phyloP scores from a whole-genome alignment of 805 yeast genomes.

The Candida parachauliodes region DNA sequence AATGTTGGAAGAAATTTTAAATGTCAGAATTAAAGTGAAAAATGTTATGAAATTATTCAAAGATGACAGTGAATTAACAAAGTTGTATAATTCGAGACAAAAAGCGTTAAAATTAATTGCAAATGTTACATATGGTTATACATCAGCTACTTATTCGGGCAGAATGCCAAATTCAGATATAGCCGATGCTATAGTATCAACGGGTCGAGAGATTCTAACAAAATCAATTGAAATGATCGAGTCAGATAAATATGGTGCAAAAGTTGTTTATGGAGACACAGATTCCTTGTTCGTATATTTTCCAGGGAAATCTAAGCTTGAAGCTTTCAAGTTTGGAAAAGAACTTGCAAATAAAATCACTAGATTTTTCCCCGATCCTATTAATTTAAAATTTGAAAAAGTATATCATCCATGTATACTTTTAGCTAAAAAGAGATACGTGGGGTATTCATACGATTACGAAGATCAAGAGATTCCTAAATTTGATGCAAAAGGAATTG shows the following conservation, averaged over 20 bases:
- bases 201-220: constrained; percentile 82
- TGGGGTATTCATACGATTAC: constrained; percentile 74
- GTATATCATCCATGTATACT: constrained; percentile 85
- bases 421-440: constrained; percentile 81
- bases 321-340: constrained; percentile 74
- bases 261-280: constrained; percentile 95
- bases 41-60: constrained; percentile 57
- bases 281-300: constrained; percentile 89
- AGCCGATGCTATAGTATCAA: constrained; percentile 90
- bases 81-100: constrained; percentile 71
- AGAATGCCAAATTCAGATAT: constrained; percentile 96
- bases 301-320: constrained; percentile 73
- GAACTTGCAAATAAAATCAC: constrained; percentile 68
- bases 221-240: constrained; percentile 71
- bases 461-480: constrained; percentile 52
- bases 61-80: constrained; percentile 45
- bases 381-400: constrained; percentile 83
- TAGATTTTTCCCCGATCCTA: constrained; percentile 69
- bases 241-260: constrained; percentile 67
- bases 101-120: constrained; percentile 86
- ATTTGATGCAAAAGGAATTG: constrained; percentile 96
- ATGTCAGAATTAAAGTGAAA: constrained; percentile 75
- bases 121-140: constrained; percentile 93
- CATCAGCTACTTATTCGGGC: constrained; percentile 93
- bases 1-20: constrained; percentile 81